phyloP scores from a whole-genome alignment of 441 rosid species.

The Manihot esculenta region DNA sequence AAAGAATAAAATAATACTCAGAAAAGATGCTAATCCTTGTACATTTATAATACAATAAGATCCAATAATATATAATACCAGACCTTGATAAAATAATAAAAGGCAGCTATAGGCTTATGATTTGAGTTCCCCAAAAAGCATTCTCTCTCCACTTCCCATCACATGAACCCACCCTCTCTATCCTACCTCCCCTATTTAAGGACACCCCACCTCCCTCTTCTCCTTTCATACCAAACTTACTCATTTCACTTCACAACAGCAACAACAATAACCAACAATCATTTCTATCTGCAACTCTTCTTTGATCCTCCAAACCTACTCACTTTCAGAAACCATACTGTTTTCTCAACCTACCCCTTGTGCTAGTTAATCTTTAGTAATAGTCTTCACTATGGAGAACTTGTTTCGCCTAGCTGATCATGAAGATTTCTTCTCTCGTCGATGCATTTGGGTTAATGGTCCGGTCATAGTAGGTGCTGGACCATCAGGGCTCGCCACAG shows the following conservation, averaged over 20 bases:
- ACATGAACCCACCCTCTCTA: slow-evolving; percentile 24
- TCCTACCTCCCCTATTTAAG: slow-evolving; percentile 36
- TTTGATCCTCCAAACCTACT: not conserved
- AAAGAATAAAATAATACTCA: slow-evolving; percentile 26
- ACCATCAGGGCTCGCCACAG: slow-evolving; percentile 33
- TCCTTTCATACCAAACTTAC: slow-evolving; percentile 30
- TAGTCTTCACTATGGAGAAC: slow-evolving; percentile 40
- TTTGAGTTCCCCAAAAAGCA: slow-evolving; percentile 24
- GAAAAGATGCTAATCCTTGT: slow-evolving; percentile 17
- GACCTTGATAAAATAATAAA: slow-evolving; percentile 14
- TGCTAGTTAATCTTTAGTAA: not conserved
- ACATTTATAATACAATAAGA: slow-evolving; percentile 8
- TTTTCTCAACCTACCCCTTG: slow-evolving; percentile 2
- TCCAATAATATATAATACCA: slow-evolving; percentile 22
- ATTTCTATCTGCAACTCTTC: slow-evolving; percentile 18
- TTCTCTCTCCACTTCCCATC: slow-evolving; percentile 23
- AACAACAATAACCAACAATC: slow-evolving; percentile 8
- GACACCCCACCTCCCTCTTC: slow-evolving; percentile 27
- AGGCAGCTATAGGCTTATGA: slow-evolving; percentile 26
- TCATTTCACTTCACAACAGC: slow-evolving; percentile 29
- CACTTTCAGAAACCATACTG: not conserved
- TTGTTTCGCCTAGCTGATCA: slow-evolving; percentile 47
- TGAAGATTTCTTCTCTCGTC: slow-evolving; percentile 30
- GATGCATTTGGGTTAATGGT: slow-evolving; percentile 34
- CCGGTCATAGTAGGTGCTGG: slow-evolving; percentile 34